Conservation (phyloP, 192 early-diverging fungal species). For the Dispira simplex region DNA sequence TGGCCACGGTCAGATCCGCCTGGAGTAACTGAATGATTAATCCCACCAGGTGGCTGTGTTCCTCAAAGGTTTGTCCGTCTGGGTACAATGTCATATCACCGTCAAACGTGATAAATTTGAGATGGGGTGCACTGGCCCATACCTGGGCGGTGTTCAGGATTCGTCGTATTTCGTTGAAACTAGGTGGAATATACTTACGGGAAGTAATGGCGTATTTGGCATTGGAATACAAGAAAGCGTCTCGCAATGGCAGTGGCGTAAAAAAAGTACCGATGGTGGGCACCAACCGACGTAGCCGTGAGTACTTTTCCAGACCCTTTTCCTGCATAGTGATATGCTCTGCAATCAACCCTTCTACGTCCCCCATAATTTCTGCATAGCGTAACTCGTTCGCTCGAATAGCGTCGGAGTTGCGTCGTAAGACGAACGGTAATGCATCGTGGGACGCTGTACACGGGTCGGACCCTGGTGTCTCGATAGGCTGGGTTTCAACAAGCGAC, state of each 20-base stretch:
- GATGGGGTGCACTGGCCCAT: slow-evolving; percentile 48
- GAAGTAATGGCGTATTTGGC: slow-evolving; percentile 47
- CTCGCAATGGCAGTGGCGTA: slow-evolving; percentile 59
- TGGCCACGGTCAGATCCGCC: slow-evolving; percentile 51
- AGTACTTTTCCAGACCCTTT: slow-evolving; percentile 30
- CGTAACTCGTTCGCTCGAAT: slow-evolving; percentile 43
- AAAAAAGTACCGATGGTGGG: slow-evolving; percentile 75
- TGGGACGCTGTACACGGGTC: not conserved
- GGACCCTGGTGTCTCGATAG: not conserved
- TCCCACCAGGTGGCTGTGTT: slow-evolving; percentile 41
- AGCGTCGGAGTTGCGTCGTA: slow-evolving; percentile 14
- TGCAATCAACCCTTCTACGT: slow-evolving; percentile 63
- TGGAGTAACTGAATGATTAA: slow-evolving; percentile 53
- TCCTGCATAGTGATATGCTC: slow-evolving; percentile 29
- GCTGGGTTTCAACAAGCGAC: slow-evolving; percentile 2
- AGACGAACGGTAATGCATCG: not conserved
- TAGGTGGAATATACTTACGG: slow-evolving; percentile 71
- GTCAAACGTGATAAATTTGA: slow-evolving; percentile 80
- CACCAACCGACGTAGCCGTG: slow-evolving; percentile 59
- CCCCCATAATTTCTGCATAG: slow-evolving; percentile 63
- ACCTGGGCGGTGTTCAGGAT: slow-evolving; percentile 85
- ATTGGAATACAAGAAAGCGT: slow-evolving; percentile 55
- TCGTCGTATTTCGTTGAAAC: slow-evolving; percentile 83
- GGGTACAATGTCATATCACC: slow-evolving; percentile 91
- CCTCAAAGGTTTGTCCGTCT: slow-evolving; percentile 71